These are phyloP conservation scores for Simmondsia chinensis DNA, from an alignment of 148 eudicot species.

Conservation along the genomic window DNA sequence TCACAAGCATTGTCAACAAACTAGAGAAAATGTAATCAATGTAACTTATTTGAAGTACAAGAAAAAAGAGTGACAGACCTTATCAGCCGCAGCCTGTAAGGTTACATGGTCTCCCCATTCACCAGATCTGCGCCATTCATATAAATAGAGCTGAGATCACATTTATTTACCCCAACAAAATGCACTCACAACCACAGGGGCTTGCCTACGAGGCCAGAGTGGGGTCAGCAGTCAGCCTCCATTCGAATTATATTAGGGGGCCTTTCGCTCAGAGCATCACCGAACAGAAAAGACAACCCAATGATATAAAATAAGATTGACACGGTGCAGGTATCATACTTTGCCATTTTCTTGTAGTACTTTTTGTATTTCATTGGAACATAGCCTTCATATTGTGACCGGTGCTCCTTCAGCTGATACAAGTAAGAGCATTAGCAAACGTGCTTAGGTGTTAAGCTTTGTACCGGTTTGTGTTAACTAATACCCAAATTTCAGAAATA, in stretches of 20 bases:
- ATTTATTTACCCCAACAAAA: neutral
- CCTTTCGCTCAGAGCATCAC: constrained; percentile 1
- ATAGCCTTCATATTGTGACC: constrained; percentile 62
- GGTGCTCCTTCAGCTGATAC: constrained; percentile 59
- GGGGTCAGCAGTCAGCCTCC: too few relatives aligned
- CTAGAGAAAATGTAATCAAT: constrained; percentile 1
- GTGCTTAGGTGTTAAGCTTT: too few relatives aligned
- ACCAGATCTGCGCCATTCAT: constrained; percentile 43
- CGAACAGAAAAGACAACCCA: neutral
- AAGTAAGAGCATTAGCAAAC: constrained; percentile 9
- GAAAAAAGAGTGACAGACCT: constrained; percentile 27
- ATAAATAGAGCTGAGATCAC: neutral
- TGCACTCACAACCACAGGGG: too few relatives aligned
- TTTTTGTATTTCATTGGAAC: constrained; percentile 90
- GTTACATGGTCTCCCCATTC: constrained; percentile 97
- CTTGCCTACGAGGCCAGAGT: too few relatives aligned
- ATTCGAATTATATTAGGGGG: too few relatives aligned
- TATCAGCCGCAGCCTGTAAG: constrained; percentile 91
- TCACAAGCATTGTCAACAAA: constrained; percentile 2
- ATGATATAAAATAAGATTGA: neutral
- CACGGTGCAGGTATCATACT: constrained; percentile 32
- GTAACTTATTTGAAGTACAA: neutral
- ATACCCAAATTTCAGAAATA: too few relatives aligned
- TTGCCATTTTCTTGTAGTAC: constrained; percentile 86
- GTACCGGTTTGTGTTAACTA: too few relatives aligned